Percentiles rank a stretch among this genome's conserved stretches.
These are phyloP conservation scores for Drosera capensis DNA, from an alignment of 148 eudicot genomes.

Conservation along the genomic window DNA sequence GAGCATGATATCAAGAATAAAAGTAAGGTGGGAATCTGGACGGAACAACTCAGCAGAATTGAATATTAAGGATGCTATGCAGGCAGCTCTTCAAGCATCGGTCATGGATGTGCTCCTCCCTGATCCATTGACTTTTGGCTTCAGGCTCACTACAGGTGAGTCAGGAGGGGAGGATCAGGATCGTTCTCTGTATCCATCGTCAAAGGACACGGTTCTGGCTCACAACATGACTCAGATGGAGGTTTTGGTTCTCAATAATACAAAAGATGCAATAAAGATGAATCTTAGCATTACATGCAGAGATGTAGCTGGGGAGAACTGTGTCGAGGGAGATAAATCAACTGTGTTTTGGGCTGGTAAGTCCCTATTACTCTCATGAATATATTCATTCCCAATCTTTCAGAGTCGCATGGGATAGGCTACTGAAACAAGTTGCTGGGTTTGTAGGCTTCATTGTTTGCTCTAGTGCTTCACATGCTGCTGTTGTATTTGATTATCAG, in stretches of 20 bases:
- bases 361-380: neutral
- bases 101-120: neutral
- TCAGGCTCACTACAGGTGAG: neutral
- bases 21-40: neutral
- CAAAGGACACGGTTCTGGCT: neutral
- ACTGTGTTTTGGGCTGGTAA: neutral
- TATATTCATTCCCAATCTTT: neutral
- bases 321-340: neutral
- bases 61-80: neutral
- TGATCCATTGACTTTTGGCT: neutral
- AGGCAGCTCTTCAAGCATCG: neutral
- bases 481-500: too few relatives aligned
- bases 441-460: too few relatives aligned
- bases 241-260: neutral
- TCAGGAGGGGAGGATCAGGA: neutral
- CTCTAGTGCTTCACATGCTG: too few relatives aligned
- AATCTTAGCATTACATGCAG: neutral
- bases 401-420: too few relatives aligned
- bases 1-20: neutral
- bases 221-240: neutral
- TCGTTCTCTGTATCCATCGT: neutral
- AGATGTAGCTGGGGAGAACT: neutral
- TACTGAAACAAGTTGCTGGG: too few relatives aligned
- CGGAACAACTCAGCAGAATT: neutral
- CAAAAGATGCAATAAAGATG: neutral